Conservation (phyloP, 306 rosid genomes). For the Cyclanthera cordifolia region DNA sequence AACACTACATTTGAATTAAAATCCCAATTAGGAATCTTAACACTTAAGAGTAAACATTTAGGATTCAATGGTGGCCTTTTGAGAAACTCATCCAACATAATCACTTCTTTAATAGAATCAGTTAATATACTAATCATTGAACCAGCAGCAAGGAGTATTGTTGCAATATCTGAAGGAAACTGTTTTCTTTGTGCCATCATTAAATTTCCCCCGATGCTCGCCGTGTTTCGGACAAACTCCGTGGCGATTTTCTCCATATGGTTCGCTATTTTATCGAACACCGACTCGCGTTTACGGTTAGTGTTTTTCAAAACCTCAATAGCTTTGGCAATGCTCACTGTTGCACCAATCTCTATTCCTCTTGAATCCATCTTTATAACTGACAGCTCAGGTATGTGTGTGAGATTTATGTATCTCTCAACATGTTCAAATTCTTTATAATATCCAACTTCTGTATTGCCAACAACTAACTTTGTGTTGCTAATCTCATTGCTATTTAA, state of each 20-base stretch:
- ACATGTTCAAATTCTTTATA: constrained; percentile 41
- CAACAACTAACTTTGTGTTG: constrained; percentile 41
- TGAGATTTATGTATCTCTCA: constrained; percentile 50
- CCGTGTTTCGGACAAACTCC: constrained; percentile 53
- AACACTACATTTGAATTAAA: constrained; percentile 32
- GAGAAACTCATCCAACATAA: constrained; percentile 58
- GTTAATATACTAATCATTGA: constrained; percentile 48
- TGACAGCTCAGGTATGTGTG: constrained; percentile 43
- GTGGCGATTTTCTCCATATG: constrained; percentile 77
- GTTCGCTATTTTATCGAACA: constrained; percentile 39
- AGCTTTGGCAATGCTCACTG: constrained; percentile 49
- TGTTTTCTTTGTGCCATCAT: constrained; percentile 68
- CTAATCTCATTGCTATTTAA: constrained; percentile 14
- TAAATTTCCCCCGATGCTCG: constrained; percentile 78
- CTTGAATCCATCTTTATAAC: constrained; percentile 32
- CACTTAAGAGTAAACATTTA: constrained; percentile 42
- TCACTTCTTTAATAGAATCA: constrained; percentile 32
- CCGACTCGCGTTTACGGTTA: constrained; percentile 20
- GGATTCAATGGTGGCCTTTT: constrained; percentile 45
- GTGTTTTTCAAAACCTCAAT: constrained; percentile 38
- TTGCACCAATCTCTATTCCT: constrained; percentile 68
- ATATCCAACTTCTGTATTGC: constrained; percentile 76
- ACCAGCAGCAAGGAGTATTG: constrained; percentile 66
- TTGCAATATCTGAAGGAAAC: constrained; percentile 87
- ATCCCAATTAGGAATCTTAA: constrained; percentile 50